These are phyloP conservation scores for Candida ortonii DNA, from an alignment of 805 yeast species.

Conservation along the genomic window DNA sequence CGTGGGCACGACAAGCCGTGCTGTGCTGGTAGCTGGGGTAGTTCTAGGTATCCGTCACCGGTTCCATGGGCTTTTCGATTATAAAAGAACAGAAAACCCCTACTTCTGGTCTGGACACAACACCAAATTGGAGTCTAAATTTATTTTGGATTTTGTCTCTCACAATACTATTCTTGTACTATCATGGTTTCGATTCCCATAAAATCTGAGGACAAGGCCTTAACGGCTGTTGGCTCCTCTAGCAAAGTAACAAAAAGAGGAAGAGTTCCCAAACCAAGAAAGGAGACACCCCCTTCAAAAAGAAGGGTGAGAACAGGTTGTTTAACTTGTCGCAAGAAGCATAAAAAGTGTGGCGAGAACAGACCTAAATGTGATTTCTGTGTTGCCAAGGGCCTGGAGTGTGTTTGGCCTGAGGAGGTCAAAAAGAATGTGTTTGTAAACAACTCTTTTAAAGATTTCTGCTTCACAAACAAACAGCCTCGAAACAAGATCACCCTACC, in stretches of 20 bases:
- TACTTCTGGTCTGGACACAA: too few relatives aligned
- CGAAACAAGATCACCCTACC: constrained; percentile 6
- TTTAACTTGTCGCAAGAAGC: constrained; percentile 50
- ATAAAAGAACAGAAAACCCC: too few relatives aligned
- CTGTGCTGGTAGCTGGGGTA: too few relatives aligned
- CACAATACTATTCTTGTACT: too few relatives aligned
- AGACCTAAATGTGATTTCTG: constrained; percentile 51
- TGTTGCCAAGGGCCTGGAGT: constrained; percentile 34
- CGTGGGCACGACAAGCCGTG: too few relatives aligned
- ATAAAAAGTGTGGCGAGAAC: constrained; percentile 55
- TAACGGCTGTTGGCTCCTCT: not conserved
- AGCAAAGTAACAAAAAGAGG: constrained; percentile 19
- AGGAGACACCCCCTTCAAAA: constrained; percentile 33
- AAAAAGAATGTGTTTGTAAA: constrained; percentile 28
- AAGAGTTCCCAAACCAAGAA: constrained; percentile 22
- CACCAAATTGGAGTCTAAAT: too few relatives aligned
- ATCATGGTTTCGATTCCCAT: constrained; percentile 5
- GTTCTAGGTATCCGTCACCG: constrained; percentile 1
- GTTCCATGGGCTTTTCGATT: too few relatives aligned
- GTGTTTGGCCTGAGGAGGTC: constrained; percentile 37
- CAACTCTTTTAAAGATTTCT: constrained; percentile 28
- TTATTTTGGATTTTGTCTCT: not conserved
- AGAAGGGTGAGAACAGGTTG: constrained; percentile 45
- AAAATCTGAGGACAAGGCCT: constrained; percentile 7
- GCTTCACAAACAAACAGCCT: constrained; percentile 15